These are phyloP conservation scores for Prunus mume DNA, from an alignment of 306 rosid species.

Conservation along the genomic window DNA sequence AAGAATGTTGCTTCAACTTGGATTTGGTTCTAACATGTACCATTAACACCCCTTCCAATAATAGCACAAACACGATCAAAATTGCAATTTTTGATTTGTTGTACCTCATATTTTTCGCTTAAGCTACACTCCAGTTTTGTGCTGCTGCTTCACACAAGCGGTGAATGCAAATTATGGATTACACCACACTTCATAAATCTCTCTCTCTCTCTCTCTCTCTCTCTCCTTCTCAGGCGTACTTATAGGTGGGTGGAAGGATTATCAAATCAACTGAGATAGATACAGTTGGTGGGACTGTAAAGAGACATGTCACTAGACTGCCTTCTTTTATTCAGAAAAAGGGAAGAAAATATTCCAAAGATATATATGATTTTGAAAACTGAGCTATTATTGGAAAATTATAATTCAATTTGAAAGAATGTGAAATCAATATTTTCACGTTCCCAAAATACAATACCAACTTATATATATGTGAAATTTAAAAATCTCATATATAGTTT, in stretches of 20 bases:
- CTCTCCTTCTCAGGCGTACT: not conserved
- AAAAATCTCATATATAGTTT: too few relatives aligned
- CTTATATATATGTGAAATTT: too few relatives aligned
- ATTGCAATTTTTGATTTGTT: slow-evolving; percentile 2
- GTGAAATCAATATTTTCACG: too few relatives aligned
- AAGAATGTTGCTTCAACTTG: not conserved
- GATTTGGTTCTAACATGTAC: not conserved
- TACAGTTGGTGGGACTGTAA: not conserved
- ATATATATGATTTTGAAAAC: not conserved
- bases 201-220: not conserved
- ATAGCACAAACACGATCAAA: slow-evolving; percentile 4
- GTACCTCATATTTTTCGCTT: slow-evolving; percentile 14
- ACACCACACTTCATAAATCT: not conserved
- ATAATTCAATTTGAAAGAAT: too few relatives aligned
- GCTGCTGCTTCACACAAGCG: not conserved
- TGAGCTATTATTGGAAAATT: too few relatives aligned
- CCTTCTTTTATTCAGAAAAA: not conserved
- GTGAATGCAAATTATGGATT: not conserved
- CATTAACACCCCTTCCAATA: slow-evolving; percentile 6
- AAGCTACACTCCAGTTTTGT: not conserved
- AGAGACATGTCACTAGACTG: not conserved
- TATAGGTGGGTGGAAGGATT: not conserved
- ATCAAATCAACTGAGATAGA: not conserved
- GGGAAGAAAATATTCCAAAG: not conserved
- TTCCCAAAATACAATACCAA: too few relatives aligned